phyloP scores from a whole-genome alignment of 495 filamentous ascomycete species.

The Zalerion maritima region DNA sequence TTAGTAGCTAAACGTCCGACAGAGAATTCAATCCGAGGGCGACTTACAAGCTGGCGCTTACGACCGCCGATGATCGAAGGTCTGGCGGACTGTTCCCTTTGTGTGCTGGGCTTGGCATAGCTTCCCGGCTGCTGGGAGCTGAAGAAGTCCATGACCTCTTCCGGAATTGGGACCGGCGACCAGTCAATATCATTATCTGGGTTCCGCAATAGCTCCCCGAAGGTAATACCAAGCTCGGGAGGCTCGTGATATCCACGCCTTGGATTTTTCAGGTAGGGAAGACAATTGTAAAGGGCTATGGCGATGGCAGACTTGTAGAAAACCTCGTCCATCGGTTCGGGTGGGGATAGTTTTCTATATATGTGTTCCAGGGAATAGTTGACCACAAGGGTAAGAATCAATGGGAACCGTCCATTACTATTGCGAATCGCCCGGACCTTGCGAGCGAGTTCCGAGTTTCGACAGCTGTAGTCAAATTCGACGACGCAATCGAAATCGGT shows the following conservation, averaged over 20 bases:
- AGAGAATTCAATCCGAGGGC: background rate
- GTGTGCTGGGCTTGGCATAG: slow-evolving; percentile 2
- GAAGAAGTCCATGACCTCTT: slow-evolving; percentile 21
- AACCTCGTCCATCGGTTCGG: slow-evolving; percentile 13
- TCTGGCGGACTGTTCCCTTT: slow-evolving; percentile 6
- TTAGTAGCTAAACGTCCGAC: slow-evolving; percentile 4
- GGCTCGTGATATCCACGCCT: slow-evolving; percentile 13
- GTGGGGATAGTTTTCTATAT: slow-evolving; percentile 21
- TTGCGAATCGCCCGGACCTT: slow-evolving; percentile 4
- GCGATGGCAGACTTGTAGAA: slow-evolving; percentile 27
- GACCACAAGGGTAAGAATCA: slow-evolving; percentile 20
- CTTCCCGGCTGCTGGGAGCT: slow-evolving; percentile 8
- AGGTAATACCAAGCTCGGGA: slow-evolving; percentile 19
- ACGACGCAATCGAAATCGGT: slow-evolving; percentile 16
- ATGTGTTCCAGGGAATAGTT: slow-evolving; percentile 31
- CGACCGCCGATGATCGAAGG: slow-evolving; percentile 8
- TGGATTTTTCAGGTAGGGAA: slow-evolving; percentile 16
- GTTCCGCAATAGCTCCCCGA: slow-evolving; percentile 19
- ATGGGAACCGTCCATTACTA: slow-evolving; percentile 6
- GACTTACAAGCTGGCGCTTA: slow-evolving; percentile 27
- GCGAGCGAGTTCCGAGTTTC: slow-evolving; percentile 7
- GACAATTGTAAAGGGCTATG: slow-evolving; percentile 16
- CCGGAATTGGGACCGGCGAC: slow-evolving; percentile 19
- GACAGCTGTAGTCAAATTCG: slow-evolving; percentile 25
- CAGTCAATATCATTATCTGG: slow-evolving; percentile 18